These are phyloP conservation scores for Ramularia collo-cygni DNA, from an alignment of 2,329 filamentous ascomycete genomes.

Conservation along the genomic window DNA sequence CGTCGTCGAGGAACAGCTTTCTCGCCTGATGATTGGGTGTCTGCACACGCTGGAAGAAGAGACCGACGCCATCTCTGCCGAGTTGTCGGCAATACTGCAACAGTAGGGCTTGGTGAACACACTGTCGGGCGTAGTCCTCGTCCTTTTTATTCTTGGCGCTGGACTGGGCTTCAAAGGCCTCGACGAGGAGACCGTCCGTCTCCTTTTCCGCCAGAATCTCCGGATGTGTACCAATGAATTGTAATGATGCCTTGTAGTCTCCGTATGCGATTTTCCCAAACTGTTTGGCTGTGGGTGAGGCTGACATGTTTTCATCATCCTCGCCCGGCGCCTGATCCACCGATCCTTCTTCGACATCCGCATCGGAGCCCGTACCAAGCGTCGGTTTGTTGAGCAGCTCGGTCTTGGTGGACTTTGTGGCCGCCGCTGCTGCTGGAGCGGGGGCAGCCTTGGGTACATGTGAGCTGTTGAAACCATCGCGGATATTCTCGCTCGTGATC, in stretches of 20 bases:
- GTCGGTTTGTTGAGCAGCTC: conserved; percentile 23
- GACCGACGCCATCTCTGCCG: conserved; percentile 74
- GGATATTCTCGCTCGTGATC: conserved; percentile 87
- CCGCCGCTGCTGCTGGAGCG: conserved; percentile 13
- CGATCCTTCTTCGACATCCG: conserved; percentile 51
- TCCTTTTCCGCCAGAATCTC: conserved; percentile 75
- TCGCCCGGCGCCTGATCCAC: conserved; percentile 31
- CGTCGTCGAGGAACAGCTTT: conserved; percentile 87
- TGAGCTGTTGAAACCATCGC: conserved; percentile 86
- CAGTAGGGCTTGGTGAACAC: conserved; percentile 85
- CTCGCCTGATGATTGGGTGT: conserved; percentile 83
- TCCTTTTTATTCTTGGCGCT: conserved; percentile 49
- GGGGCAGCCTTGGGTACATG: conserved; percentile 57
- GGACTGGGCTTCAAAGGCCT: conserved; percentile 85
- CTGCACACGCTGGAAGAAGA: conserved; percentile 96
- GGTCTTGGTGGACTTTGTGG: conserved; percentile 32
- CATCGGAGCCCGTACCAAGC: conserved; percentile 53
- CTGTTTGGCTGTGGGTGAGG: conserved; percentile 67
- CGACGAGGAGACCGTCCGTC: conserved; percentile 81
- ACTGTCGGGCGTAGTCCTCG: conserved; percentile 69
- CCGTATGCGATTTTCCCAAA: conserved; percentile 72
- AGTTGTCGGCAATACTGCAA: conserved; percentile 92
- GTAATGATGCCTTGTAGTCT: conserved; percentile 65
- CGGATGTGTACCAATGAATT: conserved; percentile 74
- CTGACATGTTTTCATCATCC: conserved; percentile 65